Base-by-base conservation (phyloP, 2,329 filamentous ascomycete species). In the Microsporum ferrugineum region DNA sequence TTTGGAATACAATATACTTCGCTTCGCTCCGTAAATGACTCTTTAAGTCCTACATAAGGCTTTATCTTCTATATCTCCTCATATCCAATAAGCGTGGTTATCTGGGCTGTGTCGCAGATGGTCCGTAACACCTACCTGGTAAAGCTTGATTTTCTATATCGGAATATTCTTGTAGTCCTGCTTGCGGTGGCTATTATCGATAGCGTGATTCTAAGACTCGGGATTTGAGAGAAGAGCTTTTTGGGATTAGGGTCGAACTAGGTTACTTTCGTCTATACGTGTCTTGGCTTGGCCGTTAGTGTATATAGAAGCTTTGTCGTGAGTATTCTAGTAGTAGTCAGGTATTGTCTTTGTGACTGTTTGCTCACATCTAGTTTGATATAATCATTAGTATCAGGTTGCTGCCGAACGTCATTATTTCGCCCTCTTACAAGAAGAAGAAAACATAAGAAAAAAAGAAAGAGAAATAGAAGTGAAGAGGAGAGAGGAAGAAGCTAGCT, bases 301-400 rank as follows among this genome's bases (percentile, higher is more conserved):
- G 85, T 97, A n/a, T 96, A 99, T 76, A 91, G 90, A 63, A 96
- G 91, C 73, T 99, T 99, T 73, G 90, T 97, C 61, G 88, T 80
- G 71, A 69, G 78, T 67, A n/a, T n/a, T 49, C 10, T 27, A 17
- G 17, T 17, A 17, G 17, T 17, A 17, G 17, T 17, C 17, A 17
- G 17, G 17, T 17, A 17, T 17, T 17, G 17, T 17, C 17, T 17
- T 17, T 17, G 17, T 17, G 17, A 1, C 17, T 17, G 17, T 17
- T 17, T 17, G 17, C 17, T 17, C 17, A 17, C 17, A 17, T 17
- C 17, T 17, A 17, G 17, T 17, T 17, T 17, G 17, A 17, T 17
- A 17, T 17, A 17, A 17, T 17, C 17, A 17, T 17, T 17, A 17
- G 17, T 17, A 29, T 36, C 34, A 10, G 14, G 27, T 8, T 29